Evolutionary conservation across 2,329 filamentous ascomycete species (phyloP).

Genomic region (Diaporthe eres): DNA sequence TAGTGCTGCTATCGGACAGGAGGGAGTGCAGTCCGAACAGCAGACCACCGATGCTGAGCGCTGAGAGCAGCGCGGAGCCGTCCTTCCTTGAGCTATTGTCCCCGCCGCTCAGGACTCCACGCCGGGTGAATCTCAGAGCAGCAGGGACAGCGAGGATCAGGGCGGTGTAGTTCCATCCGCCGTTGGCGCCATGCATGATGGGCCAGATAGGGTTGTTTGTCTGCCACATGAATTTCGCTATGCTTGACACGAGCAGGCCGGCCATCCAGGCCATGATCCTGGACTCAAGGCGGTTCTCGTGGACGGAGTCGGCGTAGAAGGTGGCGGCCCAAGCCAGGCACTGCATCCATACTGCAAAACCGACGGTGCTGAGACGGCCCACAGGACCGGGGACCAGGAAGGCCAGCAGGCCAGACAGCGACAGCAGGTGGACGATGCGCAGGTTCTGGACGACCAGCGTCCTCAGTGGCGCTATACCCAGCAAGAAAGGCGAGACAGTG

Average conservation of each 20-base stretch:
- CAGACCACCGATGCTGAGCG: constrained; percentile 84
- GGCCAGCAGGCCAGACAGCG: constrained; percentile 80
- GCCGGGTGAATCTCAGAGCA: constrained; percentile 81
- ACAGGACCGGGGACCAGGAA: constrained; percentile 82
- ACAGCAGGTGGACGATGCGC: constrained; percentile 80
- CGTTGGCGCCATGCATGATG: constrained; percentile 89
- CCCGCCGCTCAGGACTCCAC: constrained; percentile 64
- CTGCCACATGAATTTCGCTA: constrained; percentile 92
- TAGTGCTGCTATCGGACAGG: constrained; percentile 96
- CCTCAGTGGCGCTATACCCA: constrained; percentile 79
- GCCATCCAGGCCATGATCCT: constrained; percentile 85
- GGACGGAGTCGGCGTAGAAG: constrained; percentile 82
- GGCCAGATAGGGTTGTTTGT: constrained; percentile 99
- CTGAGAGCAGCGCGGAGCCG: constrained; percentile 79
- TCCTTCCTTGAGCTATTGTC: constrained; percentile 58
- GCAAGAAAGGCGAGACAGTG: constrained; percentile 84
- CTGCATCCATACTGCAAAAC: constrained; percentile 83
- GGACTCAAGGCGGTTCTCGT: constrained; percentile 82
- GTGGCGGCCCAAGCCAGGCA: constrained; percentile 89
- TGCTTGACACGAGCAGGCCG: constrained; percentile 86
- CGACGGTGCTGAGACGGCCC: constrained; percentile 83
- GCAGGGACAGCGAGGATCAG: constrained; percentile 82
- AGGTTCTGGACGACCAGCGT: constrained; percentile 77
- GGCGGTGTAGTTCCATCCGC: constrained; percentile 91
- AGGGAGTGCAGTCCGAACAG: constrained; percentile 93